Evolutionary conservation across 768 basidiomycete species (phyloP).

Genomic region (Leccinellum albellum): DNA sequence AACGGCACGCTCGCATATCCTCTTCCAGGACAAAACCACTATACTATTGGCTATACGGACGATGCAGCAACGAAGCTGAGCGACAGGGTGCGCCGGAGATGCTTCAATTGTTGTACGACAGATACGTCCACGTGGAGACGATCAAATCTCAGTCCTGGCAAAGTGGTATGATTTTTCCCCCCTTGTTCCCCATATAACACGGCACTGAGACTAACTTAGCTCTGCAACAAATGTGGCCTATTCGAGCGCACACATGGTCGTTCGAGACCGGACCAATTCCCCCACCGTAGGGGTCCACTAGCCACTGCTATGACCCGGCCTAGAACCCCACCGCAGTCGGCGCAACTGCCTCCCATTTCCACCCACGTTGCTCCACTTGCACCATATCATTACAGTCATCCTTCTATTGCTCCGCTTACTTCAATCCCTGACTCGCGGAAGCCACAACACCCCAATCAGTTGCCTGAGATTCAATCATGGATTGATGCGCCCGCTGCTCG

Average conservation of each 20-base stretch:
- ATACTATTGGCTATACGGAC: constrained; percentile 55
- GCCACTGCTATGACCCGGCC: constrained; percentile 46
- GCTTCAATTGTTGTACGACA: constrained; percentile 84
- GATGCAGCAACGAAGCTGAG: constrained; percentile 79
- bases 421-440: constrained; percentile 35
- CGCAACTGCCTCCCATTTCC: constrained; percentile 45
- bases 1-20: constrained; percentile 31
- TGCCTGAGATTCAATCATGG: constrained; percentile 49
- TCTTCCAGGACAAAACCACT: constrained; percentile 37
- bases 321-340: constrained; percentile 47
- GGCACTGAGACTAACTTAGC: constrained; percentile 23
- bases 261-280: constrained; percentile 76
- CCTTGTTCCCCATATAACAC: background rate
- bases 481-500: constrained; percentile 34
- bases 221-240: constrained; percentile 67
- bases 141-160: constrained; percentile 73
- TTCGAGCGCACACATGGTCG: constrained; percentile 80
- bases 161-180: constrained; percentile 48
- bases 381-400: constrained; percentile 50
- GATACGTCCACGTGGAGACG: constrained; percentile 82
- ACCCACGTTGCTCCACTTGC: constrained; percentile 37
- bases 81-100: constrained; percentile 70
- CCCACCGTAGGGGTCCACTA: constrained; percentile 72
- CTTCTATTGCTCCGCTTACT: constrained; percentile 46
- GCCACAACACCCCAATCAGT: constrained; percentile 33